Percentiles rank a stretch among this genome's conserved stretches.
phyloP scores from a whole-genome alignment of 83 land plant genomes.

The Picea abies region DNA sequence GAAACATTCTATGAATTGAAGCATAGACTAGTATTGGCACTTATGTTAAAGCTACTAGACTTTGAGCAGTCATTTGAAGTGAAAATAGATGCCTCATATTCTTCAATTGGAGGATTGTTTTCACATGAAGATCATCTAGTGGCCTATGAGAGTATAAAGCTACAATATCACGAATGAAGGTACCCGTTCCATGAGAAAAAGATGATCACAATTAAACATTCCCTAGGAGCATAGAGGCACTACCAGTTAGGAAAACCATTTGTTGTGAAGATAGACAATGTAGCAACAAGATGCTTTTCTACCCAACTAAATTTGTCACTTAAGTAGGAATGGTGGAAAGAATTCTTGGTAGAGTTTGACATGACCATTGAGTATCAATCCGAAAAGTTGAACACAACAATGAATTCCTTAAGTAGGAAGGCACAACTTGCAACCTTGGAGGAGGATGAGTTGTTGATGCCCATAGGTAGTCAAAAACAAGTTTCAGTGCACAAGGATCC shows the following conservation, averaged over 20 bases:
- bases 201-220: not conserved
- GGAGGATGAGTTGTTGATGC: too few relatives aligned
- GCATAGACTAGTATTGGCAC: too few relatives aligned
- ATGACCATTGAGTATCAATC: conserved; percentile 14
- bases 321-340: conserved; percentile 19
- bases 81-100: too few relatives aligned
- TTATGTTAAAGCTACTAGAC: too few relatives aligned
- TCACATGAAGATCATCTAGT: too few relatives aligned
- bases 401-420: not conserved
- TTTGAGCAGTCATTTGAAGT: too few relatives aligned
- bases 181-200: not conserved
- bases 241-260: not conserved
- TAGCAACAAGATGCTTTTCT: not conserved
- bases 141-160: too few relatives aligned
- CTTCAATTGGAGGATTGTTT: too few relatives aligned
- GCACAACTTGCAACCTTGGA: not conserved
- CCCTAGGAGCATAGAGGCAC: not conserved
- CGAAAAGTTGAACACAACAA: not conserved
- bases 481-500: too few relatives aligned
- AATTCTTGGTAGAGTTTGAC: conserved; percentile 24
- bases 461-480: too few relatives aligned
- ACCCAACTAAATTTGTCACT: not conserved
- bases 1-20: too few relatives aligned
- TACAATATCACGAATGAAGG: not conserved
- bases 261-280: conserved; percentile 5